A percentile compares a stretch with the other conserved stretches of the same genome.
Conservation (phyloP, 345 rosid species). For the Euphorbia lathyris region DNA sequence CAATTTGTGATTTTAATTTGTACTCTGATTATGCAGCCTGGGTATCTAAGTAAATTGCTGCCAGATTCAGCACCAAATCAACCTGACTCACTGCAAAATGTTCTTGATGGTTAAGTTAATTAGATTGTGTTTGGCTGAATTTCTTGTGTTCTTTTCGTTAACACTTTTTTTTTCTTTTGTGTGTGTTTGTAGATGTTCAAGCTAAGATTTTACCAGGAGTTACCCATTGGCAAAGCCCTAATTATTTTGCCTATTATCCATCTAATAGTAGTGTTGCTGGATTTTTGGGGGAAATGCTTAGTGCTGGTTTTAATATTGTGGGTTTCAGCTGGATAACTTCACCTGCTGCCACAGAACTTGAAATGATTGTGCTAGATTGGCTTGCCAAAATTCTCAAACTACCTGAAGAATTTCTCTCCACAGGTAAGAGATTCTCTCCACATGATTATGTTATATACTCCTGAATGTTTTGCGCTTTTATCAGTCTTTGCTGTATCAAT, state of each 20-base stretch:
- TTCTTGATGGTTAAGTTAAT: conserved; percentile 67
- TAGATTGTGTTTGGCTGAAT: background rate
- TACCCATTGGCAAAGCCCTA: conserved; percentile 94
- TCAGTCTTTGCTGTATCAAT: too few relatives aligned
- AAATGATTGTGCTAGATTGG: conserved; percentile 91
- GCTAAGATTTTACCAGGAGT: conserved; percentile 74
- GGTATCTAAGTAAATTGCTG: conserved; percentile 63
- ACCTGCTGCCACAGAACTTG: conserved; percentile 93
- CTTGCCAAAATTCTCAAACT: conserved; percentile 70
- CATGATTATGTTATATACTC: background rate
- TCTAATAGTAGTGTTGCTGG: conserved; percentile 87
- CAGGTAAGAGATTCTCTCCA: conserved; percentile 44
- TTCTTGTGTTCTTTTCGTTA: background rate
- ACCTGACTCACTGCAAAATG: conserved; percentile 70
- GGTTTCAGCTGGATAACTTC: conserved; percentile 94
- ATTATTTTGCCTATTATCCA: conserved; percentile 78
- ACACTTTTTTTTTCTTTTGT: background rate
- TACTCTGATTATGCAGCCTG: conserved; percentile 55
- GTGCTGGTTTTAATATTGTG: conserved; percentile 78
- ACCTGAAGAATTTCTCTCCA: conserved; percentile 68
- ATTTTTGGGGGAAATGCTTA: conserved; percentile 92
- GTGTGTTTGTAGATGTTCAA: conserved; percentile 47
- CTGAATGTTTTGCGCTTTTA: too few relatives aligned
- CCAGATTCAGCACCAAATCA: conserved; percentile 75
- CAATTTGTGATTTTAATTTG: background rate